Evolutionary conservation across 2,329 filamentous ascomycete species (phyloP), one percentile per base, ranked within the genome.

Genomic region (Sphaerulina musiva): DNA sequence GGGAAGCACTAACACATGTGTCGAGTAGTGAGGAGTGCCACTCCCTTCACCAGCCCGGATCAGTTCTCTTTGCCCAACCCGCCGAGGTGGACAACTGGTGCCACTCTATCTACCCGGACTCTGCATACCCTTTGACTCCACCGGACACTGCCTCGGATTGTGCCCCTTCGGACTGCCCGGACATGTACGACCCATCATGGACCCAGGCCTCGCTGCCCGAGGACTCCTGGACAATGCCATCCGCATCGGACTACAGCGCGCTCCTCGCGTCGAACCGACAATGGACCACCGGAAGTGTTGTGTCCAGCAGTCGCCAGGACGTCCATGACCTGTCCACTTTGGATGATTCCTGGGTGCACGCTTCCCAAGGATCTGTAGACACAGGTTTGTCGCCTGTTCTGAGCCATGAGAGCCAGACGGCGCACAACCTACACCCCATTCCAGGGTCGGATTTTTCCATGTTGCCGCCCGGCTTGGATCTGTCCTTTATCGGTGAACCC

Each of bases 371-470:
- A 59, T 51, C 64, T 64, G 66, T 69, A 69, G 66, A 65, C 44
- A 49, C 57, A 57, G 66, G 63, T 51, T 60, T 67, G 64, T 68
- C 66, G 61, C 66, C 66, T 55, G 66, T 62, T 57, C 62, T 67
- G 64, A 68, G 67, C 62, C 59, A 68, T 58, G 62, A 65, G 58
- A 68, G 67, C 67, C 65, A 67, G 60, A 68, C 59, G 57, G 60
- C 63, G 59, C 66, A 64, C 52, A 64, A 59, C 56, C 62, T 68
- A 9, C 57, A 60, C 44, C 59, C 63, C 31, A 54, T 66, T 36
- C 62, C 66, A 29, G 66, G 68, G 52, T 56, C 61, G 53, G 65
- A 66, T 39, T 38, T 62, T 36, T 49, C 55, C 23, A 47, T 62
- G 40, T 51, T 66, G 56, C 65, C 65, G 29, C 60, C 63, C 47